Evolutionary conservation across 2,329 filamentous ascomycete species (phyloP).

Genomic region (Fusarium xylarioides): DNA sequence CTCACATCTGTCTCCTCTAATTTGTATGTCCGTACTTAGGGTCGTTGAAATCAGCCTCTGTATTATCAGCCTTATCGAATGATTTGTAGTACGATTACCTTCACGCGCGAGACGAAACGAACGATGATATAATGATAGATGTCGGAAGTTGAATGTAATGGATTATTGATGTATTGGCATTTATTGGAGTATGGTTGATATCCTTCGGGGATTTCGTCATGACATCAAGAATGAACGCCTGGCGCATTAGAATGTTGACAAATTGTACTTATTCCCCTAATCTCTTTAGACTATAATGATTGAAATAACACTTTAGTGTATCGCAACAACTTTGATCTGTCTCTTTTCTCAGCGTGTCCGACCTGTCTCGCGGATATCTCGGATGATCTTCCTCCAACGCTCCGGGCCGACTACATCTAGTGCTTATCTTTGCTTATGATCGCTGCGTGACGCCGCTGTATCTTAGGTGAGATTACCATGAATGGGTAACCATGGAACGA

Average conservation of each 20-base stretch:
- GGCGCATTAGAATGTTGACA: too few species aligned
- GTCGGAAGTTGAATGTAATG: neutral
- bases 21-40: neutral
- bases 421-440: neutral
- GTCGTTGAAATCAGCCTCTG: neutral
- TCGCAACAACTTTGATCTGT: too few species aligned
- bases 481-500: neutral
- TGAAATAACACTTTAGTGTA: neutral
- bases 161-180: neutral
- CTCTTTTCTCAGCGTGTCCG: neutral
- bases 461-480: neutral
- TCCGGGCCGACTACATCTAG: neutral
- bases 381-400: neutral
- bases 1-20: fast-evolving
- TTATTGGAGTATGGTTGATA: neutral
- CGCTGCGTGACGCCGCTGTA: fast-evolving
- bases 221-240: neutral
- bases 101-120: neutral
- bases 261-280: too few species aligned
- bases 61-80: neutral
- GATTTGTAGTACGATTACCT: neutral
- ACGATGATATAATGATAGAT: neutral
- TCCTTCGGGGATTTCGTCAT: neutral
- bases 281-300: neutral
- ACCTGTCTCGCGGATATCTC: neutral